Base-by-base conservation (phyloP, 2,329 filamentous ascomycete genomes). In the Colletotrichum tropicale region DNA sequence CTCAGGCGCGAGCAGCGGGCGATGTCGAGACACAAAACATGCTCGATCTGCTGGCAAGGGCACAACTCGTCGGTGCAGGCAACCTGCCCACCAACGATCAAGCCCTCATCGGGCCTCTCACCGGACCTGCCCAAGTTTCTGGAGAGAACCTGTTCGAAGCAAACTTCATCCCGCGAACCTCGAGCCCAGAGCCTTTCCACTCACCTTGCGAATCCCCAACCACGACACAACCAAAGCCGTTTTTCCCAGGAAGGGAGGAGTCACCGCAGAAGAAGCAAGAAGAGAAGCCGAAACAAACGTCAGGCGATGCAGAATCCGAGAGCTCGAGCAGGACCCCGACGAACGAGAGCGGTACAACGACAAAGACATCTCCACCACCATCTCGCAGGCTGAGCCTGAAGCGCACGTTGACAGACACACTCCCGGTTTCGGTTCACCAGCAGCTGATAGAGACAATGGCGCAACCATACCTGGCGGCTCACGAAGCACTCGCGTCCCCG, bases 1-100 rank as follows among this genome's bases (percentile, higher is more conserved):
- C 95, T 18, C 95, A 98, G 84, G 95, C 96, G 69, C 93, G 94
- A 81, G 89, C 94, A 68, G 93, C 91, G 77, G 96, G 96, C 26
- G 96, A 98, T 84, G 87, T 95, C 67, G 96, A 98, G 80, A 91
- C 96, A 64, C 95, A 98, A 84, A 94, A 93, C 81, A 96, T 98
- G 94, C 91, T 98, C 85, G 96, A 98, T 81, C 88, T 98, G 73
- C 87, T 98, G 76, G 93, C 95, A 60, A 93, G 93, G 80, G 95
- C 96, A 62, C 95, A 96, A 78, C 86, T 98, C 28, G 92, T 96
- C 71, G 93, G 92, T 21, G 90, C 92, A 48, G 92, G 93, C 70
- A 93, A 92, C 76, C 83, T 93, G 36, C 89, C 89, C 32, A 86
- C 87, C 76, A 82, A 85, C 15, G 88, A 89, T 67, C 81, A 85